Conservation (phyloP, 2,329 filamentous ascomycete species). For the Escovopsis sp. region DNA sequence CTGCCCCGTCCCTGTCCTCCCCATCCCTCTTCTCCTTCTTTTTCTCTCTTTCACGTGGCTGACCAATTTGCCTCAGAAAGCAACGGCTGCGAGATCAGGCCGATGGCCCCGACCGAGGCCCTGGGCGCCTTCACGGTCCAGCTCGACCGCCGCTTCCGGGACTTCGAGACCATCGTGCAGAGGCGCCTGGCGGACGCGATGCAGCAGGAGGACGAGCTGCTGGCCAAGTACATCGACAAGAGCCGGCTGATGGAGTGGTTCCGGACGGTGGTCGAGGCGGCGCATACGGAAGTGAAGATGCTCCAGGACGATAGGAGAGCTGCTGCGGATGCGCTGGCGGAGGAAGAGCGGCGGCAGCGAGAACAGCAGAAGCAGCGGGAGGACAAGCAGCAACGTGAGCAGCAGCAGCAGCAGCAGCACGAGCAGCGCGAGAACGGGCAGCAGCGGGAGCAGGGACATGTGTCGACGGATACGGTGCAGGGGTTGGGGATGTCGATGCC, state of each 20-base stretch:
- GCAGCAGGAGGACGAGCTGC: slow-evolving; percentile 50
- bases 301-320: slow-evolving; percentile 17
- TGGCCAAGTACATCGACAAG: slow-evolving; percentile 51
- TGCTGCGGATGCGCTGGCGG: slow-evolving; percentile 1
- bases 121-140: slow-evolving; percentile 45
- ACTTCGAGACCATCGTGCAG: slow-evolving; percentile 46
- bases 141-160: slow-evolving; percentile 43
- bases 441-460: not conserved
- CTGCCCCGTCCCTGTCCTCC: too few species aligned
- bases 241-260: slow-evolving; percentile 57
- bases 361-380: not conserved
- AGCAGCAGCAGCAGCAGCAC: not conserved
- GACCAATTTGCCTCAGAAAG: slow-evolving; percentile 21
- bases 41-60: too few species aligned
- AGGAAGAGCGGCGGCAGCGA: slow-evolving; percentile 1
- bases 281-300: slow-evolving; percentile 18
- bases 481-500: not conserved
- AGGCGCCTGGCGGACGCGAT: slow-evolving; percentile 57
- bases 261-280: slow-evolving; percentile 21
- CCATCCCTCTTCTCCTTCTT: not conserved
- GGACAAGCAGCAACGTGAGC: too few species aligned
- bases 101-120: slow-evolving; percentile 35
- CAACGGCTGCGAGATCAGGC: slow-evolving; percentile 26
- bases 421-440: not conserved
- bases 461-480: not conserved